phyloP scores from a whole-genome alignment of 2,329 filamentous ascomycete genomes.

The Aspergillus floridensis region DNA sequence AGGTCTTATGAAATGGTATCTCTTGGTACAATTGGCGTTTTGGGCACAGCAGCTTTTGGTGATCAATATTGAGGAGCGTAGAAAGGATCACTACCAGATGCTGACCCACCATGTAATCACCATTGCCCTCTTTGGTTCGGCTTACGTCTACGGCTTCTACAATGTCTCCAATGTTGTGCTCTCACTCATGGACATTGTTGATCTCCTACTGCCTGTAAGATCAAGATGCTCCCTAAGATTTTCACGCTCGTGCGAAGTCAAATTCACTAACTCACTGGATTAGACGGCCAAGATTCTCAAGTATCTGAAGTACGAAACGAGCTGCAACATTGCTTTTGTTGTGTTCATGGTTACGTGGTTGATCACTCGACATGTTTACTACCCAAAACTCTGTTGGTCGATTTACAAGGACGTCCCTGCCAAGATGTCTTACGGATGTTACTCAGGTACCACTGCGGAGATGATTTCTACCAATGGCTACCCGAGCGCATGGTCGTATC shows the following conservation, averaged over 20 bases:
- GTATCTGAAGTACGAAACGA: constrained; percentile 71
- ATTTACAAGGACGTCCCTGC: constrained; percentile 65
- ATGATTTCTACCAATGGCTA: constrained; percentile 34
- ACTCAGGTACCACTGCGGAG: constrained; percentile 50
- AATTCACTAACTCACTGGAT: background rate
- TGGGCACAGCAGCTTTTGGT: constrained; percentile 94
- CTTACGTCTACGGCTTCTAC: constrained; percentile 83
- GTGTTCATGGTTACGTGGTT: constrained; percentile 87
- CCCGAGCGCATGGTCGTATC: constrained; percentile 54
- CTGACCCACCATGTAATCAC: constrained; percentile 92
- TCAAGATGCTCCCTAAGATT: background rate
- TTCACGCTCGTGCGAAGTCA: background rate
- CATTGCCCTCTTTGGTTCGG: constrained; percentile 71
- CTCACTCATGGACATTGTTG: constrained; percentile 89
- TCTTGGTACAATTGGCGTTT: constrained; percentile 85
- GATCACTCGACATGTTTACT: constrained; percentile 75
- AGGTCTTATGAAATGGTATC: constrained; percentile 80
- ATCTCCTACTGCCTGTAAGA: constrained; percentile 79
- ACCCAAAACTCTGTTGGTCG: constrained; percentile 77
- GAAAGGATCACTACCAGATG: constrained; percentile 97
- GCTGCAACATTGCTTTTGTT: constrained; percentile 81
- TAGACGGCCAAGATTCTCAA: constrained; percentile 90
- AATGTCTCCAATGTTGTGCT: constrained; percentile 86
- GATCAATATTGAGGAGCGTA: constrained; percentile 87
- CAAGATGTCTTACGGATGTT: constrained; percentile 69